These are phyloP conservation scores for Coelastrella sp. DNA, from an alignment of 139 green algal species.

Conservation along the genomic window DNA sequence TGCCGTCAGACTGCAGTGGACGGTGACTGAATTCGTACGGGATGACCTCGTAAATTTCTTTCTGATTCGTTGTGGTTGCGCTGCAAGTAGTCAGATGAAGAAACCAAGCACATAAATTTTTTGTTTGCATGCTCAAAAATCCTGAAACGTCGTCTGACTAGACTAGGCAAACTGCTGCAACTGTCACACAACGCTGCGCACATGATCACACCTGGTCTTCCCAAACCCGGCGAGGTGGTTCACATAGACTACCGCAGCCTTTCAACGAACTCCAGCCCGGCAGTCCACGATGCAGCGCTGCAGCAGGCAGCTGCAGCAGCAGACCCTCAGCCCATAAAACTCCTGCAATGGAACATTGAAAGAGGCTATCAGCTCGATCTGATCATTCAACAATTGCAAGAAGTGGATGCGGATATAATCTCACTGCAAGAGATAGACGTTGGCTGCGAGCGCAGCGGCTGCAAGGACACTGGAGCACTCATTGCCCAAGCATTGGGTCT, in stretches of 20 bases:
- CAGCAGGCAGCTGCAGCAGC: background rate
- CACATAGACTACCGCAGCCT: background rate
- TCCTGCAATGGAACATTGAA: slow-evolving; percentile 90
- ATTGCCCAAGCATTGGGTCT: slow-evolving; percentile 81
- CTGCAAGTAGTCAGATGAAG: too few species aligned
- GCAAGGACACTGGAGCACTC: slow-evolving; percentile 60
- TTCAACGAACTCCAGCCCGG: background rate
- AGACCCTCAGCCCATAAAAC: background rate
- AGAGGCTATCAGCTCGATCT: slow-evolving; percentile 84
- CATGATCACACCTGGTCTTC: background rate
- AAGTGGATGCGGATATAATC: slow-evolving; percentile 78
- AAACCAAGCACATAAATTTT: too few species aligned
- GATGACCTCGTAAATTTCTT: too few species aligned
- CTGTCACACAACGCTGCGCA: too few species aligned
- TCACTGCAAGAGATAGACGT: slow-evolving; percentile 87
- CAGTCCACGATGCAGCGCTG: background rate
- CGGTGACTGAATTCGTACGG: too few species aligned
- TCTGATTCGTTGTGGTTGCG: too few species aligned
- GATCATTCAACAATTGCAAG: slow-evolving; percentile 78
- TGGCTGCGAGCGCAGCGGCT: slow-evolving; percentile 77
- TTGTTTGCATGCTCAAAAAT: too few species aligned
- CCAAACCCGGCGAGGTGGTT: slow-evolving; percentile 9
- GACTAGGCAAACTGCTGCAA: too few species aligned
- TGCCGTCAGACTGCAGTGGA: too few species aligned
- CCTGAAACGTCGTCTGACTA: too few species aligned